phyloP scores from a whole-genome alignment of 495 filamentous ascomycete genomes.

The Margaritispora aquatica region DNA sequence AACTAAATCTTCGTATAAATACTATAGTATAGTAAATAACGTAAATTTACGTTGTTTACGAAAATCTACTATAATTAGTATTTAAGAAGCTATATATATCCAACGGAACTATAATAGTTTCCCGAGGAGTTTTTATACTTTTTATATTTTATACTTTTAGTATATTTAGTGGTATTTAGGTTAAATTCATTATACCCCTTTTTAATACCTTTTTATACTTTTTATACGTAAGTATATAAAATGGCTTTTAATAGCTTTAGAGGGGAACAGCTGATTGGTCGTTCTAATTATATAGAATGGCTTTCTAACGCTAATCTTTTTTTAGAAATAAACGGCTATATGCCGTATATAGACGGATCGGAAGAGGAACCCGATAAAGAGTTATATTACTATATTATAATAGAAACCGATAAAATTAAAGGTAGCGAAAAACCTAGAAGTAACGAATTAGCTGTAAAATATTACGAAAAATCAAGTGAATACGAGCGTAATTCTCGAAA shows the following conservation, averaged over 20 bases:
- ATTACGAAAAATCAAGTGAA: not conserved
- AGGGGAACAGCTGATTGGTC: not conserved
- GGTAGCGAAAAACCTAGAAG: not conserved
- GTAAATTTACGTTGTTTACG: too few relatives aligned
- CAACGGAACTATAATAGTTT: not conserved
- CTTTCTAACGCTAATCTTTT: not conserved
- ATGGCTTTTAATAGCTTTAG: not conserved
- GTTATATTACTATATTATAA: not conserved
- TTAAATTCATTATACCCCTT: not conserved
- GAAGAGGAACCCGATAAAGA: not conserved
- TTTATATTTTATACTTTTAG: too few relatives aligned
- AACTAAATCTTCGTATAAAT: too few relatives aligned
- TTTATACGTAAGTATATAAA: not conserved
- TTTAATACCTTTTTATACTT: too few relatives aligned
- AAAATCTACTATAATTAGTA: too few relatives aligned
- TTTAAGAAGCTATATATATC: not conserved
- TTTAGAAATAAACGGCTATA: constrained; percentile 5
- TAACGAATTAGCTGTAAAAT: constrained; percentile 1
- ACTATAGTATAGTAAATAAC: too few relatives aligned
- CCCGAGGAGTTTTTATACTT: too few relatives aligned
- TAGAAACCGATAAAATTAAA: not conserved
- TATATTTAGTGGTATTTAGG: not conserved
- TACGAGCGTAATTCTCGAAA: not conserved
- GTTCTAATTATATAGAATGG: constrained; percentile 8
- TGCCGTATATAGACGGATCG: constrained; percentile 1